phyloP scores from a whole-genome alignment of 1,284 basidiomycete genomes.

The Microbotryum lychnidis-dioicae region DNA sequence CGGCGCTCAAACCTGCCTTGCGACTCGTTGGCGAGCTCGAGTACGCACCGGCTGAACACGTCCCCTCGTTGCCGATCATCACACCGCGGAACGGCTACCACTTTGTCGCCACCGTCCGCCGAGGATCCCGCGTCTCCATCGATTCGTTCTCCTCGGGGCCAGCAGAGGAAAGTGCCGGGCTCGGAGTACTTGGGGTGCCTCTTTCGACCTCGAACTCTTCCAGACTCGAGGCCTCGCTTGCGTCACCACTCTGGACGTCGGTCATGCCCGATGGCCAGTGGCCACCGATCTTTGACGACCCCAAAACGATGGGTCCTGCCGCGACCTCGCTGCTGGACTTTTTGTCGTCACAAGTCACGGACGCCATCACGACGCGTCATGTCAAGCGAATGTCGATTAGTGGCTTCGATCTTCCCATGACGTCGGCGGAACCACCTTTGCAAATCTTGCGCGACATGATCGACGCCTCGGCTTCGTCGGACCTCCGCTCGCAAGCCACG shows the following conservation, averaged over 20 bases:
- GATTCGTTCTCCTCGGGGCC: no score
- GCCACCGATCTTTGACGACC: neutral
- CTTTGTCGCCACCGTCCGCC: neutral
- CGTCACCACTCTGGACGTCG: neutral
- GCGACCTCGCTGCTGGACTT: conserved; percentile 6
- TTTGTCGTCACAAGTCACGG: conserved; percentile 7
- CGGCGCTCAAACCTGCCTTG: neutral
- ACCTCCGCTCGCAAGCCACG: neutral
- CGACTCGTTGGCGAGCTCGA: neutral
- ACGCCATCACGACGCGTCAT: conserved; percentile 4
- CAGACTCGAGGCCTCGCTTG: neutral
- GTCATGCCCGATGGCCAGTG: neutral
- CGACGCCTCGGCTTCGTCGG: conserved; percentile 6
- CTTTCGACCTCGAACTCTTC: no score
- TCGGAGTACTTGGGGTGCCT: no score
- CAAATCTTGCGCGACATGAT: conserved; percentile 11
- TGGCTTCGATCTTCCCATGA: neutral
- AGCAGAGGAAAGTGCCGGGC: no score
- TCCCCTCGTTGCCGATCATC: conserved; percentile 4
- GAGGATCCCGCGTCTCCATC: neutral
- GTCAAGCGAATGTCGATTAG: neutral
- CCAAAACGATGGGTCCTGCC: neutral
- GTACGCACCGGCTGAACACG: neutral
- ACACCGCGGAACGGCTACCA: neutral
- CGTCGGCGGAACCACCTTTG: conserved; percentile 8